phyloP scores from a whole-genome alignment of 1,284 basidiomycete genomes.

The Cryptococcus jaspeensis region DNA sequence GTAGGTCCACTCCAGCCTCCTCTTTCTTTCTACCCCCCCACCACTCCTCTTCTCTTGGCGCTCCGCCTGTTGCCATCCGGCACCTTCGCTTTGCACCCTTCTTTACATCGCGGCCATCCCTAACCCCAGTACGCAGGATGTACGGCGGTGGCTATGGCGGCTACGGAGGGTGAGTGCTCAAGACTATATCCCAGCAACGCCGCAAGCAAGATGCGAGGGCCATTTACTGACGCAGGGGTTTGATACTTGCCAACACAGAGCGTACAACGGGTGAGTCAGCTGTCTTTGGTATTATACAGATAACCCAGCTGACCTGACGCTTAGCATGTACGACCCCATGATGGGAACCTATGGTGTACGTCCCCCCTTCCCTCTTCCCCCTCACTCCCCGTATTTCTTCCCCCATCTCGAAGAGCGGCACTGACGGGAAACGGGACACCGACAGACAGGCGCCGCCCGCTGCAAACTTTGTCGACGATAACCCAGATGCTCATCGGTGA shows the following conservation, averaged over 20 bases:
- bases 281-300: neutral
- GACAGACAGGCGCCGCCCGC: slow-evolving; percentile 33
- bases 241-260: neutral
- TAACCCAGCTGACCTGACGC: neutral
- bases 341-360: slow-evolving; percentile 38
- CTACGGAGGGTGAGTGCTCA: slow-evolving; percentile 11
- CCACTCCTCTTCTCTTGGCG: neutral
- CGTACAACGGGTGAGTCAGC: slow-evolving; percentile 15
- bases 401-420: neutral
- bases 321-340: slow-evolving; percentile 33
- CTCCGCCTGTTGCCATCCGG: neutral
- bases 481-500: slow-evolving; percentile 41
- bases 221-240: too few species aligned
- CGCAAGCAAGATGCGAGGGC: too few species aligned
- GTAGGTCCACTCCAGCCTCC: slow-evolving; percentile 11
- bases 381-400: neutral
- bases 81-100: neutral
- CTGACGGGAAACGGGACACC: neutral
- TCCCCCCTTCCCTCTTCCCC: neutral
- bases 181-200: too few species aligned
- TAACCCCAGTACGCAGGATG: slow-evolving; percentile 11
- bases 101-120: neutral
- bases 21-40: neutral
- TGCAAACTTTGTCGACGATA: slow-evolving; percentile 36
- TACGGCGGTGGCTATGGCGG: slow-evolving; percentile 16